A percentile compares a stretch with the other conserved stretches of the same genome.
phyloP scores from a whole-genome alignment of 345 rosid species.

The Pugionium cornutum region DNA sequence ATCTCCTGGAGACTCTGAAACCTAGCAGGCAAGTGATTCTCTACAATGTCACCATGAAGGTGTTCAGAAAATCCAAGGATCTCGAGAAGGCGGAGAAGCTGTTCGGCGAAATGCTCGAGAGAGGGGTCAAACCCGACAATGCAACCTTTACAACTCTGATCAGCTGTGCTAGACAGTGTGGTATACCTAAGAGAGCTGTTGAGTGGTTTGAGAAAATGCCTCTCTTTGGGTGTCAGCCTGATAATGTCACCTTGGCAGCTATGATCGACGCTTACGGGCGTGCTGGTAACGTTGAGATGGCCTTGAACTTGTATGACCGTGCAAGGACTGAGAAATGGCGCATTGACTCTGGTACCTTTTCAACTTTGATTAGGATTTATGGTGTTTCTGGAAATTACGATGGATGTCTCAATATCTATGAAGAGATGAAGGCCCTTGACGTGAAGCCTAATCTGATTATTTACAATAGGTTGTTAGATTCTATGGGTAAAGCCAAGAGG shows the following conservation, averaged over 20 bases:
- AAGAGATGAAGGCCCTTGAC: constrained; percentile 88
- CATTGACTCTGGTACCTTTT: constrained; percentile 59
- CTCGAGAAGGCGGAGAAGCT: constrained; percentile 61
- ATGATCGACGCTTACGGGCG: constrained; percentile 90
- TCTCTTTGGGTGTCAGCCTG: constrained; percentile 60
- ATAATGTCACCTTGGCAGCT: constrained; percentile 59
- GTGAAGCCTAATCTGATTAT: constrained; percentile 65
- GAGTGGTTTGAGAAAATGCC: constrained; percentile 96
- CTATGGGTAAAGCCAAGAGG: constrained; percentile 94
- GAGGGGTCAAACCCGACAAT: constrained; percentile 70
- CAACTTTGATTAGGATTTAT: constrained; percentile 74
- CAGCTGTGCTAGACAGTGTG: constrained; percentile 68
- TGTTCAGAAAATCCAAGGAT: constrained; percentile 67
- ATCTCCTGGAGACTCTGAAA: constrained; percentile 50
- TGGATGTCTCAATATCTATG: constrained; percentile 89
- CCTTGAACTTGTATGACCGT: constrained; percentile 83
- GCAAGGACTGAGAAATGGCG: constrained; percentile 88
- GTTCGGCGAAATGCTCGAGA: constrained; percentile 74
- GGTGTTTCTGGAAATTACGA: constrained; percentile 66
- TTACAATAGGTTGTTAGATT: constrained; percentile 75
- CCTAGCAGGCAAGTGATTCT: constrained; percentile 56
- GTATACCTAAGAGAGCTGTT: constrained; percentile 60
- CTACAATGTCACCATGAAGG: constrained; percentile 79
- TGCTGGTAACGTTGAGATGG: constrained; percentile 70
- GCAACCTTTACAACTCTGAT: constrained; percentile 73